These are phyloP conservation scores for Ilyonectria robusta DNA, from an alignment of 2,329 filamentous ascomycete genomes.

Conservation along the genomic window DNA sequence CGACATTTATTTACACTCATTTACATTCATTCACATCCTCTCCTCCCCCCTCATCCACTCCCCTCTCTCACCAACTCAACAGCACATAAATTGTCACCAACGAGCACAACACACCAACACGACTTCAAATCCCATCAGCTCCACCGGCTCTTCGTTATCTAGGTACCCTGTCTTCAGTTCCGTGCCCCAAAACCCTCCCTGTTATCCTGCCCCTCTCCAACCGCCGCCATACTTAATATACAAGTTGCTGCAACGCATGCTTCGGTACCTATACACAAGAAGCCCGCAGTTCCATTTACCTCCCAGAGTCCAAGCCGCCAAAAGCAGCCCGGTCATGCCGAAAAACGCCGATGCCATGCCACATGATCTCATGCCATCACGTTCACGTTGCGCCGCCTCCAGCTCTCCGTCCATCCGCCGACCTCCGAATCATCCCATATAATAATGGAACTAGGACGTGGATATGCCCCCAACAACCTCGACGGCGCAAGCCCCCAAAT, in stretches of 20 bases:
- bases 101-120: conserved; percentile 8
- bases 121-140: conserved; percentile 12
- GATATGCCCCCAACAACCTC: not conserved
- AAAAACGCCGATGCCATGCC: conserved; percentile 56
- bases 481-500: conserved; percentile 9
- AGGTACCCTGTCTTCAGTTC: conserved; percentile 21
- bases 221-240: conserved; percentile 40
- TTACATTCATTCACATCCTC: not conserved
- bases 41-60: not conserved
- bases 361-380: conserved; percentile 48
- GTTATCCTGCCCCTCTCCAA: conserved; percentile 17
- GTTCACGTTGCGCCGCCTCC: conserved; percentile 36
- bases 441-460: conserved; percentile 12
- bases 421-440: conserved; percentile 16
- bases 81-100: not conserved
- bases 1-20: not conserved
- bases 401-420: conserved; percentile 30
- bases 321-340: conserved; percentile 38
- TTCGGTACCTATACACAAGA: conserved; percentile 46
- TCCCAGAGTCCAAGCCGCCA: conserved; percentile 29
- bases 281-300: conserved; percentile 38
- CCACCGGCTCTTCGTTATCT: conserved; percentile 25
- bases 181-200: conserved; percentile 12
- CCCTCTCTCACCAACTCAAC: not conserved
- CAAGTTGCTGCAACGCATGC: conserved; percentile 41